Base-by-base conservation (phyloP, 2,329 filamentous ascomycete species). In the Macrophomina tecta region DNA sequence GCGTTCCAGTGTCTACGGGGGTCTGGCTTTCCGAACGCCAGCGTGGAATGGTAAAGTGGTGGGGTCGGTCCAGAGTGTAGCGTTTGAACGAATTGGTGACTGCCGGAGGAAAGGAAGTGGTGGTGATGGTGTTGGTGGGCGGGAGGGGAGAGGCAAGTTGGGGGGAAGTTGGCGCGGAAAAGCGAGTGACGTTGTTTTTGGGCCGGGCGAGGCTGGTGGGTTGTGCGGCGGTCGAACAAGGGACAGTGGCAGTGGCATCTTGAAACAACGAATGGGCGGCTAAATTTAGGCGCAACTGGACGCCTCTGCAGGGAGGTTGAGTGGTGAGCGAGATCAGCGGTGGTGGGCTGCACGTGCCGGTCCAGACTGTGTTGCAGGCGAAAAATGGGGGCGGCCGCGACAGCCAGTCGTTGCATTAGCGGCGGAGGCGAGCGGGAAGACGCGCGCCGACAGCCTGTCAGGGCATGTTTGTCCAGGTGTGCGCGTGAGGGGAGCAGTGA, bases 211-310 rank as follows among this genome's bases (percentile, higher is more conserved):
- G 23, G 16, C 11, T n/a, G 16, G 42, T 4, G 42, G 42, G 38
- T 45, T 18, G 40, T 60, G 38, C 40, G 23, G 32, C 40, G 23
- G 23, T 23, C 23, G 23, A 23, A 23, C 23, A 23, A 23, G 23
- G 23, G 23, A 23, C 23, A 23, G 58, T 49, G 58, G 32, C 32
- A 49, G 32, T 62, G 11, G n/a, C 45, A 51, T 48, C 30, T 49
- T 62, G 58, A 62, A 62, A 62, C 58, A 36, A 36, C 45, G 18
- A 11, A 40, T 36, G 28, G 16, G 12, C 56, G 56, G 40, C 56
- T 61, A 62, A 49, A 49, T 38, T 62, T 62, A 62, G 58, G 6
- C 42, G 58, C 58, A 8, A 9, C 36, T 49, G 42, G 42, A 38
- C 58, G 58, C 42, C 42, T 23, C 46, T 46, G 9, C 28, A 45